Evolutionary conservation across 2,329 filamentous ascomycete genomes (phyloP), one percentile per base, ranked within the genome.

Genomic region (Diplodia seriata): DNA sequence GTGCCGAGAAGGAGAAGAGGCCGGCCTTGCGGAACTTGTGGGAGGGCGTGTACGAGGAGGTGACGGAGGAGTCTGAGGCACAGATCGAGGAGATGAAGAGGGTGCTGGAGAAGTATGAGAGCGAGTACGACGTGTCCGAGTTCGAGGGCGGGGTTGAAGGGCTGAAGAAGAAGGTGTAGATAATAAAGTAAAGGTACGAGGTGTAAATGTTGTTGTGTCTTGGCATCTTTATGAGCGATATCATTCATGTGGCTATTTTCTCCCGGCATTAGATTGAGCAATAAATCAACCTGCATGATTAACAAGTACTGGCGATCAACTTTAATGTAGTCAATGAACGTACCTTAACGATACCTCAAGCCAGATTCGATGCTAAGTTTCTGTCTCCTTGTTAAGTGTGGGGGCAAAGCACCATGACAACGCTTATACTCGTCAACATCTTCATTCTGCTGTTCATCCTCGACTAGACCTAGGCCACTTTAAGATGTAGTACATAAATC

Each of bases 31-130:
- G 86, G 56, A 77, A 85, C 67, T 89, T 93, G 83, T 98, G 98
- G 78, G 89, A 91, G 72, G 95, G 95, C 78, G 87, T 98, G 1
- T 99, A 97, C 79, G 93, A 95, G 77, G 87, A 93, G 55, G 73
- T 97, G 72, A 97, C 93, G 0, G 89, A 91, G 56, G 93, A 97
- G 73, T 83, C 91, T 69, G 86, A 84, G 77, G 85, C 81, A 51
- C 95, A 99, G 83, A 93, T 92, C 82, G 80, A 81, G 71, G 86
- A 94, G 80, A 82, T 98, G 74, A 91, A 84, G 76, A 85, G 87
- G n/a, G 85, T 97, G 63, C 76, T 99, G 62, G 88, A 94, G 72
- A 89, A 86, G 73, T 99, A 98, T 81, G 94, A 94, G 0, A 89
- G 91, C 43, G 95, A 99, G 83, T 99, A 99, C 79, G 93, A 98